Evolutionary conservation across 768 basidiomycete genomes (phyloP).

Genomic region (Lactarius sp.): DNA sequence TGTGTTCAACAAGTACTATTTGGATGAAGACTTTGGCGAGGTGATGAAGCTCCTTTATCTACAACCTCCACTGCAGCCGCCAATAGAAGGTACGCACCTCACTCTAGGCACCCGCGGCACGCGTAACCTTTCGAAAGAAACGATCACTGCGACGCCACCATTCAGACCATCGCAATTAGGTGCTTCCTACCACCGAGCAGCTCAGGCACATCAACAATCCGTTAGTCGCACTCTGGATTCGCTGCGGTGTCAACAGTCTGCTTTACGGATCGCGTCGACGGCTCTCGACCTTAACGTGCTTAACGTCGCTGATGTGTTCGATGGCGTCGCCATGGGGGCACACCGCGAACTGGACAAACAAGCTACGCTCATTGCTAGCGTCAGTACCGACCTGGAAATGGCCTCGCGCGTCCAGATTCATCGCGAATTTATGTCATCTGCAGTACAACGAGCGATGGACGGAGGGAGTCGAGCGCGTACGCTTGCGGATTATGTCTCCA

Average conservation of each 20-base stretch:
- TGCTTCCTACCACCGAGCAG: slow-evolving; percentile 58
- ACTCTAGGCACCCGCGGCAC: not conserved
- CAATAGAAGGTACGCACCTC: slow-evolving; percentile 55
- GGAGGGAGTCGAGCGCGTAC: slow-evolving; percentile 63
- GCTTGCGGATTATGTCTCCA: slow-evolving; percentile 76
- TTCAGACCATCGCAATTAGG: slow-evolving; percentile 63
- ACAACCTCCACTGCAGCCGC: slow-evolving; percentile 59
- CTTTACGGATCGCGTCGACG: slow-evolving; percentile 66
- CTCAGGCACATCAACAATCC: slow-evolving; percentile 60
- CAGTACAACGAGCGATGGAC: slow-evolving; percentile 65
- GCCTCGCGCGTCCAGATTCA: slow-evolving; percentile 65
- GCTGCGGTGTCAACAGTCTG: slow-evolving; percentile 62
- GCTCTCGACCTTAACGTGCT: slow-evolving; percentile 71
- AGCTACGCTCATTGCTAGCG: slow-evolving; percentile 50
- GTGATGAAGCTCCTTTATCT: slow-evolving; percentile 60
- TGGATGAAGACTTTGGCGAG: slow-evolving; percentile 63
- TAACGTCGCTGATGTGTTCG: slow-evolving; percentile 64
- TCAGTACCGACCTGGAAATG: slow-evolving; percentile 69
- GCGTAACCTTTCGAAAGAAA: slow-evolving; percentile 38
- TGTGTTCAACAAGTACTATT: slow-evolving; percentile 78
- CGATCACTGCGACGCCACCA: slow-evolving; percentile 63
- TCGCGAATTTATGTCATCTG: slow-evolving; percentile 65
- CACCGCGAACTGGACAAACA: slow-evolving; percentile 65
- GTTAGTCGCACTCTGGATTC: slow-evolving; percentile 48
- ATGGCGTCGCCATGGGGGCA: slow-evolving; percentile 53